A percentile compares a stretch with the other conserved stretches of the same genome.
phyloP scores from a whole-genome alignment of 371 early-diverging fungal species.

The Syncephalastrum racemosum region DNA sequence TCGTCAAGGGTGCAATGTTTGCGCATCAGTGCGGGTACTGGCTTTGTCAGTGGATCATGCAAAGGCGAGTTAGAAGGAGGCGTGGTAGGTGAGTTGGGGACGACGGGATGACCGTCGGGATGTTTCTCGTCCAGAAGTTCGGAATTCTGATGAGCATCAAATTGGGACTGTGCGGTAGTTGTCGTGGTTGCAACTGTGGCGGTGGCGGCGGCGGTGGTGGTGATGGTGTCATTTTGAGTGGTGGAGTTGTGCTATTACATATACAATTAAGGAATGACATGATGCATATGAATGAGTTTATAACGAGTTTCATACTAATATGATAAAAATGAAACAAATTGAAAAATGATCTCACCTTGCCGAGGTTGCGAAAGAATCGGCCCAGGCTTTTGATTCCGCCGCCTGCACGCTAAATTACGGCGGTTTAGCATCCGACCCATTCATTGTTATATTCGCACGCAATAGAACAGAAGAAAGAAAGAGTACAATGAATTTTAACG shows the following conservation, averaged over 20 bases:
- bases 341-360: conserved; percentile 10
- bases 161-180: not conserved
- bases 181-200: not conserved
- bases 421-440: too few relatives aligned
- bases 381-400: conserved; percentile 13
- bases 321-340: not conserved
- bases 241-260: not conserved
- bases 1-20: not conserved
- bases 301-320: too few relatives aligned
- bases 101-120: too few relatives aligned
- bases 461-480: not conserved
- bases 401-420: too few relatives aligned
- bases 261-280: not conserved
- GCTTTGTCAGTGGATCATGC: too few relatives aligned
- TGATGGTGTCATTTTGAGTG: not conserved
- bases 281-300: not conserved
- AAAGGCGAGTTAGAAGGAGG: too few relatives aligned
- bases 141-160: too few relatives aligned
- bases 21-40: too few relatives aligned
- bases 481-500: not conserved
- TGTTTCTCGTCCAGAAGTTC: too few relatives aligned
- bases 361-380: conserved; percentile 12
- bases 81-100: too few relatives aligned
- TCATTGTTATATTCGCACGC: not conserved
- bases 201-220: too few relatives aligned